Conservation (phyloP, 179 eudicot species). For the Beta corolliflora region DNA sequence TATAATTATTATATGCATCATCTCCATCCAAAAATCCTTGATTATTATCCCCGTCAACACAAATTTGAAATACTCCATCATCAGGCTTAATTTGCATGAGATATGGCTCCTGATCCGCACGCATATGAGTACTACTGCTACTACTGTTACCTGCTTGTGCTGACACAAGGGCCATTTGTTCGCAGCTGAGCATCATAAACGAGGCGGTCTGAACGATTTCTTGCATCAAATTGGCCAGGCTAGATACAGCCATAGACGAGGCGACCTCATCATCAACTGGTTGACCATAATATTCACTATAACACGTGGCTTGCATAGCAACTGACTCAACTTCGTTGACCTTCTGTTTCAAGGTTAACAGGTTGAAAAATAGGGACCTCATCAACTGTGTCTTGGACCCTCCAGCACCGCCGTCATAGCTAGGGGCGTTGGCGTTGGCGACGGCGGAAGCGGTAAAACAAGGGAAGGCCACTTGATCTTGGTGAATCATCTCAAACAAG, state of each 20-base stretch:
- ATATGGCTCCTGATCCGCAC: not conserved
- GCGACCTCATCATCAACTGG: conserved; percentile 14
- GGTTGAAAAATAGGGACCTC: conserved; percentile 42
- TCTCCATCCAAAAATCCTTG: conserved; percentile 21
- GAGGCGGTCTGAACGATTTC: conserved; percentile 65
- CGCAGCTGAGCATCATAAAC: conserved; percentile 70
- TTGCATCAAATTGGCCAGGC: conserved; percentile 56
- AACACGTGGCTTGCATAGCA: conserved; percentile 2
- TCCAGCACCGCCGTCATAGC: conserved; percentile 11
- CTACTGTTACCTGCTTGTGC: not conserved
- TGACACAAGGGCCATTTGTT: conserved; percentile 44
- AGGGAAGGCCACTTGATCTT: conserved; percentile 11
- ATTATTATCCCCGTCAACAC: not conserved
- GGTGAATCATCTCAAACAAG: conserved; percentile 11
- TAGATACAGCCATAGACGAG: conserved; percentile 37
- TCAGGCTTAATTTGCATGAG: not conserved
- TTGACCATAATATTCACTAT: conserved; percentile 2
- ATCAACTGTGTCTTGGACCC: conserved; percentile 26
- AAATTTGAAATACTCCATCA: conserved; percentile 1
- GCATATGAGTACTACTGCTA: not conserved
- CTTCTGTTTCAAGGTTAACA: conserved; percentile 52
- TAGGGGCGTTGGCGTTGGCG: conserved; percentile 21
- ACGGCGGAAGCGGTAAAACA: conserved; percentile 23
- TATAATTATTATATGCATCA: conserved; percentile 16
- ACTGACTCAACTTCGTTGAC: conserved; percentile 52